Percentiles rank a stretch among this genome's conserved stretches.
Conservation (phyloP, 768 basidiomycete species). For the Collybia mongolica region DNA sequence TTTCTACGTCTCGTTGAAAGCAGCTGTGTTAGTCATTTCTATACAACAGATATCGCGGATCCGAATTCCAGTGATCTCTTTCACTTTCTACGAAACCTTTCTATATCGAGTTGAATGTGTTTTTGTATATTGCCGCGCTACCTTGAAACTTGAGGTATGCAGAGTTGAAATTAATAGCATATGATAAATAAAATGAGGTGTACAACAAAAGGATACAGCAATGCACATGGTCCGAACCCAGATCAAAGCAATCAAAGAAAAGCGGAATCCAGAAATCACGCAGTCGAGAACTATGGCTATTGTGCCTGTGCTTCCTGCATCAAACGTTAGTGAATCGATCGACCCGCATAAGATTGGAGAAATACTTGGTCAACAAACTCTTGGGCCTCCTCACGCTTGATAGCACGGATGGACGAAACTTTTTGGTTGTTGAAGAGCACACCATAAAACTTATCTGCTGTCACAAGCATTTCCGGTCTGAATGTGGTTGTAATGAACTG, state of each 20-base stretch:
- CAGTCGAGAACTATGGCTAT: constrained; percentile 9
- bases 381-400: constrained; percentile 88
- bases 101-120: too few species aligned
- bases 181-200: background rate
- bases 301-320: constrained; percentile 27
- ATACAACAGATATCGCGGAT: too few species aligned
- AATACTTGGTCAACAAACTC: constrained; percentile 89
- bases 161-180: too few species aligned
- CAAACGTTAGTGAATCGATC: background rate
- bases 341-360: constrained; percentile 1
- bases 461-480: constrained; percentile 94
- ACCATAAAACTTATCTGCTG: constrained; percentile 96
- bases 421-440: constrained; percentile 96
- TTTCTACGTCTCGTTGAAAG: too few species aligned
- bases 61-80: too few species aligned
- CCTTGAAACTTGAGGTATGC: too few species aligned
- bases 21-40: too few species aligned
- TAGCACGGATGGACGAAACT: constrained; percentile 84
- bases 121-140: background rate
- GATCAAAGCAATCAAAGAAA: background rate
- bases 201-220: background rate
- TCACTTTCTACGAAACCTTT: too few species aligned
- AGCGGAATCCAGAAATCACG: background rate
- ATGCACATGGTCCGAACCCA: too few species aligned
- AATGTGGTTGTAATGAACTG: constrained; percentile 99